Conservation (phyloP, 2,329 filamentous ascomycete species). For the Mollisia scopiformis region DNA sequence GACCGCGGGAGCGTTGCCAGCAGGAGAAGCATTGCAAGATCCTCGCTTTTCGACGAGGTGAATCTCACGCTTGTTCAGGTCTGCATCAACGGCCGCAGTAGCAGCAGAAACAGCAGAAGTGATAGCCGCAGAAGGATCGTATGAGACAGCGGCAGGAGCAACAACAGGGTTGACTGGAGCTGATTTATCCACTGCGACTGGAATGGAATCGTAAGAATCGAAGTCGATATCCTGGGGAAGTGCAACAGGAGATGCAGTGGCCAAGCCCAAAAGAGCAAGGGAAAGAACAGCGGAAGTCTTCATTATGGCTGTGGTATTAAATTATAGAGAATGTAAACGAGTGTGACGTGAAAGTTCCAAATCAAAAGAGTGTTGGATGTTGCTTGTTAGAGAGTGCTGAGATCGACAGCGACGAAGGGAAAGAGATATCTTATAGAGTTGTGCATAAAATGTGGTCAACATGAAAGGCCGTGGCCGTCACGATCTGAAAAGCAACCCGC, state of each 20-base stretch:
- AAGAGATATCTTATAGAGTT: background rate
- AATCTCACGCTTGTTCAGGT: background rate
- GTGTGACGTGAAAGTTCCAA: background rate
- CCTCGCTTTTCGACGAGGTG: slow-evolving; percentile 10
- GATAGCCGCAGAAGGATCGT: slow-evolving; percentile 1
- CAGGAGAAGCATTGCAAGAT: slow-evolving; percentile 12
- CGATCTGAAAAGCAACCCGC: background rate
- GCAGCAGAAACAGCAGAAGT: slow-evolving; percentile 3
- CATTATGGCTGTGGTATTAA: slow-evolving; percentile 2
- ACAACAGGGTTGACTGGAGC: background rate
- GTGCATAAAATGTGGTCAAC: background rate
- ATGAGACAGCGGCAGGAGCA: background rate
- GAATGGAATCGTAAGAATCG: slow-evolving; percentile 8
- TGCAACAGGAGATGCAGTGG: slow-evolving; percentile 8
- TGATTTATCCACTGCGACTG: slow-evolving; percentile 3
- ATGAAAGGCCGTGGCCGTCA: background rate
- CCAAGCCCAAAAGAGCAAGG: slow-evolving; percentile 5
- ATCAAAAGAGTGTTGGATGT: background rate
- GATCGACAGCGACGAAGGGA: background rate
- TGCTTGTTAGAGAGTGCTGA: background rate
- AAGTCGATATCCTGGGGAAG: slow-evolving; percentile 20
- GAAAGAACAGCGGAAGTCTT: slow-evolving; percentile 9
- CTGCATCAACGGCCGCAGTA: background rate
- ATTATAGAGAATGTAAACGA: background rate
- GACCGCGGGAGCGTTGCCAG: slow-evolving; percentile 36